phyloP scores from a whole-genome alignment of 352 stramenopile genomes.

The Phytophthora foliorum region DNA sequence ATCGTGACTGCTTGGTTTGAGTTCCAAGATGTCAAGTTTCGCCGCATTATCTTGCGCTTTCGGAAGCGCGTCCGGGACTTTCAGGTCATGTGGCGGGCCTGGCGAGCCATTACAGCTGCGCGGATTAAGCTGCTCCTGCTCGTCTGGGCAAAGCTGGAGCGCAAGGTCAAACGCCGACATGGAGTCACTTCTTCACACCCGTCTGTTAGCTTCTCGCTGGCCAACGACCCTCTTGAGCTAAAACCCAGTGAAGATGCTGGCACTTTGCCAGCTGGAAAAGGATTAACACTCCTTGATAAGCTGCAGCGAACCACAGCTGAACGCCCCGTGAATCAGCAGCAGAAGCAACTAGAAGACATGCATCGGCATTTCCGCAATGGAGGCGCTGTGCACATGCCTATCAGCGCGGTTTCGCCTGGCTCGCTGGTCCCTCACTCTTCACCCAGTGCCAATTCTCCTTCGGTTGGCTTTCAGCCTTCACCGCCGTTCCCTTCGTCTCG shows the following conservation, averaged over 20 bases:
- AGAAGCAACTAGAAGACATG: constrained; percentile 57
- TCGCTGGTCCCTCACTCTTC: constrained; percentile 1
- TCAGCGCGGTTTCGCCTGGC: constrained; percentile 24
- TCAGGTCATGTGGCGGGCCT: constrained; percentile 78
- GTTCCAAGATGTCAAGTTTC: constrained; percentile 88
- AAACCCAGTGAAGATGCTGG: constrained; percentile 18
- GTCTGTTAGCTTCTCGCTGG: constrained; percentile 11
- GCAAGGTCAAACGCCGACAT: constrained; percentile 57
- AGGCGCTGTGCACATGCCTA: constrained; percentile 53
- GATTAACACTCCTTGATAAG: constrained; percentile 32
- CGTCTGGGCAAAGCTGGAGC: constrained; percentile 74
- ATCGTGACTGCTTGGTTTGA: constrained; percentile 84
- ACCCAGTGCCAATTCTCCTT: constrained; percentile 5
- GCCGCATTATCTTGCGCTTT: constrained; percentile 80
- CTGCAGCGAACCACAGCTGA: constrained; percentile 28
- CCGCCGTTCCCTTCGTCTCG: constrained; percentile 1
- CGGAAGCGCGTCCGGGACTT: constrained; percentile 80
- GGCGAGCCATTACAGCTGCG: constrained; percentile 76
- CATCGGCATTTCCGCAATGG: constrained; percentile 75
- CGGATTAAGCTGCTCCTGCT: constrained; percentile 77
- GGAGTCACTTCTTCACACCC: constrained; percentile 30
- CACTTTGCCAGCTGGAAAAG: too few species aligned
- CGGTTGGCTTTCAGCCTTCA: constrained; percentile 10
- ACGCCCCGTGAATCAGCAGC: constrained; percentile 27
- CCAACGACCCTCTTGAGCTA: neutral